These are phyloP conservation scores for Salix brachista DNA, from an alignment of 345 rosid genomes.

Conservation along the genomic window DNA sequence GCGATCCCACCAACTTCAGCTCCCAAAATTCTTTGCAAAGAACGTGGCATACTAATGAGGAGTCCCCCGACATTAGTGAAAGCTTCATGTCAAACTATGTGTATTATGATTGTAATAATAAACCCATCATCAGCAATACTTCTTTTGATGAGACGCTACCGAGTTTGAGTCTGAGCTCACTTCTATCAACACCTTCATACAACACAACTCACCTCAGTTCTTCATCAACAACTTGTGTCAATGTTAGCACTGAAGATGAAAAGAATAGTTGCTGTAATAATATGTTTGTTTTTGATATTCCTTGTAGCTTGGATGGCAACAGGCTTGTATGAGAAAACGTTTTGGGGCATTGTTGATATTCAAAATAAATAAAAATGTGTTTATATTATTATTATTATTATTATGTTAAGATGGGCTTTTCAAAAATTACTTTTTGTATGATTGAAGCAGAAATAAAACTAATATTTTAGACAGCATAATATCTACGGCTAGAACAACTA, in stretches of 20 bases:
- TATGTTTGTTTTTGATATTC: constrained; percentile 30
- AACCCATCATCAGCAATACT: neutral
- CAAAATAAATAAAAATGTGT: no score
- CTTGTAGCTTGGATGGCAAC: constrained; percentile 38
- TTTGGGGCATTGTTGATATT: no score
- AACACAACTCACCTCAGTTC: constrained; percentile 56
- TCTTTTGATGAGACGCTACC: constrained; percentile 19
- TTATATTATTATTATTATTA: no score
- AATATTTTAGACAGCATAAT: no score
- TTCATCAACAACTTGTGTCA: constrained; percentile 42
- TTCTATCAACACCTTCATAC: constrained; percentile 47
- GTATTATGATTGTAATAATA: neutral
- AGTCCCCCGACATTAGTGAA: neutral
- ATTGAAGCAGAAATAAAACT: no score
- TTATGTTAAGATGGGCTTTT: no score
- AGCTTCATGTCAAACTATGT: neutral
- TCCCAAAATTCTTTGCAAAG: neutral
- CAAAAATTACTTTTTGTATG: no score
- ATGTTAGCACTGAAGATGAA: constrained; percentile 54
- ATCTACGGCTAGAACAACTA: no score
- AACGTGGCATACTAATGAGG: neutral
- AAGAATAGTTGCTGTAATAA: constrained; percentile 49
- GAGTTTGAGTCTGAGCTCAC: constrained; percentile 29
- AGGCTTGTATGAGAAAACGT: constrained; percentile 22
- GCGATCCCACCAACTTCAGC: constrained; percentile 8